Percentiles rank a stretch among this genome's conserved stretches.
Conservation (phyloP, 495 filamentous ascomycete genomes). For the Copromyces sp. region DNA sequence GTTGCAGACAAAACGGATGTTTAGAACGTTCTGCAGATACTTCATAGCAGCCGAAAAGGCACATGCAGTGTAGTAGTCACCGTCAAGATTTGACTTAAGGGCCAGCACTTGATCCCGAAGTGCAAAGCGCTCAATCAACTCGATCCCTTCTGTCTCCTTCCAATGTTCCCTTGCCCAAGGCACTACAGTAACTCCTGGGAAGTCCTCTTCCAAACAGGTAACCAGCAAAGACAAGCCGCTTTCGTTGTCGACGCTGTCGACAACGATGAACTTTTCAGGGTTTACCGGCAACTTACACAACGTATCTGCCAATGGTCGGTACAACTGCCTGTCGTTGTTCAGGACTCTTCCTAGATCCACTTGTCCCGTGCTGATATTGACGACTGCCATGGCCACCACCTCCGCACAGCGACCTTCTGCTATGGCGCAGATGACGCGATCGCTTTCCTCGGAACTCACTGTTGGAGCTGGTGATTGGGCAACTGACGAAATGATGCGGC, state of each 20-base stretch:
- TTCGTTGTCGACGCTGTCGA: conserved; percentile 44
- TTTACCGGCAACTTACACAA: conserved; percentile 55
- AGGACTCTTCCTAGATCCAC: conserved; percentile 45
- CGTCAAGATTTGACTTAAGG: conserved; percentile 64
- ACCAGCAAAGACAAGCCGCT: conserved; percentile 70
- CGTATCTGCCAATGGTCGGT: conserved; percentile 46
- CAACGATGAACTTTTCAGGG: conserved; percentile 12
- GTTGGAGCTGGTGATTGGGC: neutral
- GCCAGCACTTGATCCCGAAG: conserved; percentile 68
- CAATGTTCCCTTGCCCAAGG: conserved; percentile 75
- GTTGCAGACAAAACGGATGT: conserved; percentile 57
- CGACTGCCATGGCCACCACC: conserved; percentile 74
- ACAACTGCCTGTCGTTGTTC: conserved; percentile 72
- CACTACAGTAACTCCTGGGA: conserved; percentile 46
- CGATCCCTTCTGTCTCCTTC: conserved; percentile 72
- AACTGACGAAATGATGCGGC: neutral
- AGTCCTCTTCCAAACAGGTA: conserved; percentile 49
- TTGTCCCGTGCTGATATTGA: conserved; percentile 75
- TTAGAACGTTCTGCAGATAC: conserved; percentile 59
- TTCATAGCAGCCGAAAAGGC: conserved; percentile 80
- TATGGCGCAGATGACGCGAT: conserved; percentile 81
- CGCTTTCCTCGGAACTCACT: conserved; percentile 1
- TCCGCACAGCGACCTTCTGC: conserved; percentile 76
- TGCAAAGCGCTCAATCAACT: conserved; percentile 69
- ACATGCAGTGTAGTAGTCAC: conserved; percentile 84